A percentile compares a stretch with the other conserved stretches of the same genome.
Conservation (phyloP, 2,329 filamentous ascomycete genomes). For the Fusarium sp. region DNA sequence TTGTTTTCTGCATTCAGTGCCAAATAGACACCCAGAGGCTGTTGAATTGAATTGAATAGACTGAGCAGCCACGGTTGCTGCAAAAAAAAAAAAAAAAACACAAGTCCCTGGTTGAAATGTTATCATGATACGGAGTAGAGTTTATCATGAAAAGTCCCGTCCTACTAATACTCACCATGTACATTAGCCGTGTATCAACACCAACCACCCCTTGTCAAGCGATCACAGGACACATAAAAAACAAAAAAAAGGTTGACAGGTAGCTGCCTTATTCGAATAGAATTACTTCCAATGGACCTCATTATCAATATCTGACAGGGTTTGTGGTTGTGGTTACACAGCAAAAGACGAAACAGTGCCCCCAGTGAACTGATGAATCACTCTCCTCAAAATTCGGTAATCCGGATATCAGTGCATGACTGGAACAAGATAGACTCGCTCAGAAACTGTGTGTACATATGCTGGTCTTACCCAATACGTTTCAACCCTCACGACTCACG, state of each 20-base stretch:
- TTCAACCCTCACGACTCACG: background rate
- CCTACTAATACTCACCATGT: background rate
- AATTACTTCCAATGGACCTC: background rate
- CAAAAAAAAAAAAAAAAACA: no score
- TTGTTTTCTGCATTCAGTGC: background rate
- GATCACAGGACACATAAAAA: slow-evolving; percentile 13
- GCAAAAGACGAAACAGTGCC: background rate
- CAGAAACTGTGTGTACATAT: slow-evolving; percentile 1
- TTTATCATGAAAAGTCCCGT: background rate
- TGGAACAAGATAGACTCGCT: background rate
- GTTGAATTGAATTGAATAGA: background rate
- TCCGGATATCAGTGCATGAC: background rate
- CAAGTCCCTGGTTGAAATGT: background rate
- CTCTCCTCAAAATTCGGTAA: background rate
- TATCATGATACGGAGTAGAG: background rate
- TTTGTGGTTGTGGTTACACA: background rate
- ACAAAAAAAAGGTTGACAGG: background rate
- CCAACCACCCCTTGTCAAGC: slow-evolving; percentile 9
- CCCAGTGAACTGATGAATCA: background rate
- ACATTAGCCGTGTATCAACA: background rate
- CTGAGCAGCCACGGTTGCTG: background rate
- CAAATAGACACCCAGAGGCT: background rate
- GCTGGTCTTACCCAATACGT: background rate
- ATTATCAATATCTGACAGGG: background rate
- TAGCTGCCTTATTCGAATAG: background rate